phyloP scores from a whole-genome alignment of 1,284 basidiomycete species.

The Puccinia horiana region DNA sequence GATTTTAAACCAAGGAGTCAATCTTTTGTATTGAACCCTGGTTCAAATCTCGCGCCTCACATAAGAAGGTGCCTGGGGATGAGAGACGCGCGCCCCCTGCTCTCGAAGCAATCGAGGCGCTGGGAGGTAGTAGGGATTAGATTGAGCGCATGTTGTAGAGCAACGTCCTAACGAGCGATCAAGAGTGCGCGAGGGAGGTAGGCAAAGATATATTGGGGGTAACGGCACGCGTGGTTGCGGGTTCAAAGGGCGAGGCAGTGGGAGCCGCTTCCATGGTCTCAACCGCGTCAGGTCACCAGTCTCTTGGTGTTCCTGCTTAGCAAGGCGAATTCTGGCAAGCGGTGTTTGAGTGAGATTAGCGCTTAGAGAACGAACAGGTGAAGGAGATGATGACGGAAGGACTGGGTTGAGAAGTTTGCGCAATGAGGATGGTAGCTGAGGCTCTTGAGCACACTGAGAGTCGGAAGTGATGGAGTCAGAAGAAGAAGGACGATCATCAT shows the following conservation, averaged over 20 bases:
- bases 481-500: conserved; percentile 34
- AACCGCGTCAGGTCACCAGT: conserved; percentile 15
- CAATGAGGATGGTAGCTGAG: conserved; percentile 26
- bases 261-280: conserved; percentile 32
- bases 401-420: conserved; percentile 37
- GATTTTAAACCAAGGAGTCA: not conserved
- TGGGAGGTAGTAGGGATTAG: conserved; percentile 25
- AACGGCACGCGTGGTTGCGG: conserved; percentile 1
- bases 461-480: not conserved
- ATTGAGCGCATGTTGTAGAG: conserved; percentile 14
- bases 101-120: conserved; percentile 7
- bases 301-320: conserved; percentile 4
- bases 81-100: not conserved
- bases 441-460: not conserved
- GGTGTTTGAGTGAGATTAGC: not conserved
- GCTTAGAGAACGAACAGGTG: conserved; percentile 1
- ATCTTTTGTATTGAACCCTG: not conserved
- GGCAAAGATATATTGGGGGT: conserved; percentile 15
- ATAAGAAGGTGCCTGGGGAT: not conserved
- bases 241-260: conserved; percentile 19
- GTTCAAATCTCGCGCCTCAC: not conserved
- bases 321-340: conserved; percentile 17
- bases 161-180: not conserved
- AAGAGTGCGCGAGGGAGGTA: not conserved
- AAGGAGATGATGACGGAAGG: not conserved